Percentiles rank a stretch among this genome's conserved stretches.
These are phyloP conservation scores for Chenopodium quinoa DNA, from an alignment of 148 eudicot species.

Conservation along the genomic window DNA sequence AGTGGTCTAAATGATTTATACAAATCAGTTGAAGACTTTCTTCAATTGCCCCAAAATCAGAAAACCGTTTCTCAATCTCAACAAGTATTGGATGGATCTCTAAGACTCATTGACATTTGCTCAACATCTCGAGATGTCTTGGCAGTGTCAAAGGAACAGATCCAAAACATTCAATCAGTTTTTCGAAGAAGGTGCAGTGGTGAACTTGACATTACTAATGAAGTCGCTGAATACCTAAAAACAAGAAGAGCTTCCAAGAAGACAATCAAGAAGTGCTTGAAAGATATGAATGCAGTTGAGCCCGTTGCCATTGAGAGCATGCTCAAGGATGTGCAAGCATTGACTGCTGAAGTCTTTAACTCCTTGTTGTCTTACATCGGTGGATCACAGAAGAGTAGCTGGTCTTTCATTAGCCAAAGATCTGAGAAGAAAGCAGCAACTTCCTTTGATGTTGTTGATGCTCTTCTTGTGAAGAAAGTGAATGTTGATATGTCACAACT, in stretches of 20 bases:
- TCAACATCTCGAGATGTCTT: constrained; percentile 27
- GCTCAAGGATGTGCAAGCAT: constrained; percentile 21
- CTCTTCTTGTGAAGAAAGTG: neutral
- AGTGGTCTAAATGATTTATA: constrained; percentile 21
- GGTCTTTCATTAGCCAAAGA: constrained; percentile 17
- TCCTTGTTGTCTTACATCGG: constrained; percentile 25
- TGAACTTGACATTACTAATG: constrained; percentile 15
- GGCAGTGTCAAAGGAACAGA: constrained; percentile 23
- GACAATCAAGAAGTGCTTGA: constrained; percentile 23
- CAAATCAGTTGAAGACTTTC: constrained; percentile 29
- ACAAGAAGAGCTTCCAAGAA: constrained; percentile 28
- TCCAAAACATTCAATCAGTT: constrained; percentile 34
- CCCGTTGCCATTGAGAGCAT: constrained; percentile 3
- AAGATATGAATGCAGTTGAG: constrained; percentile 16
- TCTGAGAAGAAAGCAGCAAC: neutral
- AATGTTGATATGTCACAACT: constrained; percentile 3
- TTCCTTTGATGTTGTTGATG: constrained; percentile 19
- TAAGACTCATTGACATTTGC: constrained; percentile 39
- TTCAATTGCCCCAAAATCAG: constrained; percentile 20
- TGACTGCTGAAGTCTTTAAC: constrained; percentile 1
- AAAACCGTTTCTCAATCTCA: constrained; percentile 5
- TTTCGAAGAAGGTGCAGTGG: constrained; percentile 33
- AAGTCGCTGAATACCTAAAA: constrained; percentile 15
- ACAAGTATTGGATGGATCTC: constrained; percentile 32
- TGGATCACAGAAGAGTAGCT: constrained; percentile 10